Base-by-base conservation (phyloP, 768 basidiomycete species). In the Tylopilus intermedius region DNA sequence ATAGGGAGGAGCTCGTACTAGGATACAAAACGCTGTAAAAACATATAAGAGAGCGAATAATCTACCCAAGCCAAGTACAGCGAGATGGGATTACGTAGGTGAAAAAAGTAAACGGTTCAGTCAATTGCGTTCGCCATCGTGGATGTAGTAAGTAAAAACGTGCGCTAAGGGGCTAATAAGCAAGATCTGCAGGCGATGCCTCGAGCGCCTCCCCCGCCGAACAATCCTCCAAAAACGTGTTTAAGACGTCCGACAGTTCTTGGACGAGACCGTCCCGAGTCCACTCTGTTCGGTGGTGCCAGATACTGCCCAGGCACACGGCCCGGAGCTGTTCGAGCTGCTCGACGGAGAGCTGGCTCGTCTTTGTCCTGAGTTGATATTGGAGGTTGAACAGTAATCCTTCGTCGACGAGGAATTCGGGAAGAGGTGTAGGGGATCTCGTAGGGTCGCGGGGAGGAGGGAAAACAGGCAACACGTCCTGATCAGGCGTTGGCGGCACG, bases 281-380 rank as follows among this genome's bases (percentile, higher is more conserved):
- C 96, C 96, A 99, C 32, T 88, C 86, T 11, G 74, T 72, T 33
- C 94, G 72, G 56, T 81, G 83, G 27, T 81, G 74, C 94, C 94
- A 99, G n/a, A 97, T 77, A 46, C 74, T 74, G 39, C 83, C 82
- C 24, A 94, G 79, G 60, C 84, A 87, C 2, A 79, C 82, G 8
- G 96, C 94, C 5, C 96, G 82, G 6, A 99, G 76, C 68, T 98
- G 94, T 66, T 98, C 96, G 6, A 99, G 79, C 64, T 95, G 84
- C 64, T 99, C 96, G 46, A 97, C 77, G 24, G 76, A 89, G 40
- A 97, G 72, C 0, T 63, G 65, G 6, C 55, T 65, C 1, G 95
- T 96, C 42, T 65, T 65, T 15, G 78, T 72, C 33, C 71, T 71
- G 26, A 97, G 66, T 42, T 74, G 68, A 2, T 65, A 42, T 51